phyloP scores from a whole-genome alignment of 441 rosid species.

The Flueggea neowawraea region DNA sequence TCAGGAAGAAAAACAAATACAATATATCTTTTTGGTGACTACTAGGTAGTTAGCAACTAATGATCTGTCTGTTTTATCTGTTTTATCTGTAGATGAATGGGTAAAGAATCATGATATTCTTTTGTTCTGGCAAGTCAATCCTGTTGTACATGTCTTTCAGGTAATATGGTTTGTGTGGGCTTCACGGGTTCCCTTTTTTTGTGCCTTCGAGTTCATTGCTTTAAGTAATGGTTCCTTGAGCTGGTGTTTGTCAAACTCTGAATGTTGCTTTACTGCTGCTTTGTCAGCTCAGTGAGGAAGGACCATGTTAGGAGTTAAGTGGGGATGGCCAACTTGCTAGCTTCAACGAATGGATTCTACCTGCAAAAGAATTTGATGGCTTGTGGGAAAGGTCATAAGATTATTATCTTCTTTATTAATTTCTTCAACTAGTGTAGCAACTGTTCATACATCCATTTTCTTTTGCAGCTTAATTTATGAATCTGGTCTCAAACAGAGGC shows the following conservation, averaged over 20 bases:
- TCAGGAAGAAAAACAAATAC: background rate
- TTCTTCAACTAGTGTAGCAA: conserved; percentile 6
- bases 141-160: conserved; percentile 91
- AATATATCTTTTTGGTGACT: too few species aligned
- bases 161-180: conserved; percentile 27
- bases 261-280: conserved; percentile 8
- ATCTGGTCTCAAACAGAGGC: conserved; percentile 88
- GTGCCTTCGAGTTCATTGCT: background rate
- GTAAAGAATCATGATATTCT: conserved; percentile 68
- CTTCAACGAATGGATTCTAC: conserved; percentile 96
- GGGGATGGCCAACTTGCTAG: conserved; percentile 84
- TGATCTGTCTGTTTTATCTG: conserved; percentile 8
- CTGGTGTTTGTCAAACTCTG: background rate
- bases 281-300: conserved; percentile 88
- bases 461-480: conserved; percentile 85
- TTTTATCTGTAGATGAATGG: conserved; percentile 73
- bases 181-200: background rate
- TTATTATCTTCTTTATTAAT: background rate
- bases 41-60: too few species aligned
- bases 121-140: conserved; percentile 98
- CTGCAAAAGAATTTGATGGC: conserved; percentile 99
- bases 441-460: conserved; percentile 12
- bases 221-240: conserved; percentile 4
- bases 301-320: conserved; percentile 84
- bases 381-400: conserved; percentile 93